A percentile compares a stretch with the other conserved stretches of the same genome.
Conservation (phyloP, 106 monocot species). For the Narthecium ossifragum region DNA sequence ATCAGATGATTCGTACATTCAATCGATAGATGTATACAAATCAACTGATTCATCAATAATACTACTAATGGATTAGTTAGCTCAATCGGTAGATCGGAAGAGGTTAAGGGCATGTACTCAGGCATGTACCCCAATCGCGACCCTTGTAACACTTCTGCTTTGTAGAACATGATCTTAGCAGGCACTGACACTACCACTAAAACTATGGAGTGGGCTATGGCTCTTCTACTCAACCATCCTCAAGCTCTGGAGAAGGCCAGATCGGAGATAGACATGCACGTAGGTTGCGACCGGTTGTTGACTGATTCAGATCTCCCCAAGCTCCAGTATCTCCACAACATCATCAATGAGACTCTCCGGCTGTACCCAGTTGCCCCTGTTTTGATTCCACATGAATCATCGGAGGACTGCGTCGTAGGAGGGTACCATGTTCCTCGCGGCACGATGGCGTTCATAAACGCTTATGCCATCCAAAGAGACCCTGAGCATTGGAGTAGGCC, state of each 20-base stretch:
- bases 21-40: no score
- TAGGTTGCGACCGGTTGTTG: neutral
- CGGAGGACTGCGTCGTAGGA: conserved; percentile 10
- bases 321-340: neutral
- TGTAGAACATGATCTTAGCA: neutral
- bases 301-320: neutral
- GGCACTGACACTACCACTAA: conserved; percentile 23
- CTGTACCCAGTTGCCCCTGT: conserved; percentile 19
- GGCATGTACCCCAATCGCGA: no score
- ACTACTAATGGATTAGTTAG: no score
- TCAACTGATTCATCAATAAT: no score
- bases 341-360: conserved; percentile 6
- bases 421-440: conserved; percentile 18
- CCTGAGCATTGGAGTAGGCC: conserved; percentile 17
- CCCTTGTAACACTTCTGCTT: no score
- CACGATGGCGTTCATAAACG: conserved; percentile 28
- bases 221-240: neutral
- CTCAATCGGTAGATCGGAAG: no score
- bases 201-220: conserved; percentile 20
- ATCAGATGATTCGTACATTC: no score
- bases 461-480: conserved; percentile 26
- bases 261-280: conserved; percentile 1
- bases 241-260: neutral
- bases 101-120: no score
- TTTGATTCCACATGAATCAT: conserved; percentile 19